Evolutionary conservation across 169 alveolate species (phyloP), one percentile per base, ranked within the genome.

Genomic region (Cryptosporidium canis): DNA sequence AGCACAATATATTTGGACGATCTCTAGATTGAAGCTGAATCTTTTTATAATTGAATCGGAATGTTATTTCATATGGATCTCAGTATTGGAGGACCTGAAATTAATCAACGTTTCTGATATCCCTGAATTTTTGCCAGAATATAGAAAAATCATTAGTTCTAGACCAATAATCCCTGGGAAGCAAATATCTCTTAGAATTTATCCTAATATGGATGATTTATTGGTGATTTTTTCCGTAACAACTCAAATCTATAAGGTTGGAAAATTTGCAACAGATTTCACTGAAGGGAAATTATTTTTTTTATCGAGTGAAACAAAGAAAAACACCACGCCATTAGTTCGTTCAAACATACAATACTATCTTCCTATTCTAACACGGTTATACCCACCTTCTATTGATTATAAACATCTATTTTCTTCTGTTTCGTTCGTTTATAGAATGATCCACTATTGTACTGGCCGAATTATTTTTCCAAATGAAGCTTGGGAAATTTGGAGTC

Each of bases 401-500:
- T 77, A 77, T 33, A 33, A 0, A 11, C 21, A 77, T 14, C 24
- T 48, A 39, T 24, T 77, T 44, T 29, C 71, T 27, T 58, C 87
- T n/a, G 72, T 43, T 37, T 39, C 77, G 27, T 77, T 77, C 27
- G 71, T 77, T 24, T 77, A 77, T 39, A 77, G 87, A 39, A 37
- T 77, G 48, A 77, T 77, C 14, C 58, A 56, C 41, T 77, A 77
- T 41, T 56, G 87, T 27, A 77, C 72, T 6, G 87, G 77, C 1
- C 9, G 31, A 39, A 77, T 77, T 27, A 58, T 77, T 37, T 12
- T 51, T 21, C 65, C 64, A 29, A 61, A 33, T n/a, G 87, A 77
- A 43, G 87, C 87, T 8, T 77, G 87, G 87, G 65, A 77, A 55
- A 55, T 77, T 39, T 58, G 77, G 72, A 77, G 66, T n/a, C 55